These are phyloP conservation scores for Aspergillus baeticus DNA, from an alignment of 495 filamentous ascomycete genomes.

Conservation along the genomic window DNA sequence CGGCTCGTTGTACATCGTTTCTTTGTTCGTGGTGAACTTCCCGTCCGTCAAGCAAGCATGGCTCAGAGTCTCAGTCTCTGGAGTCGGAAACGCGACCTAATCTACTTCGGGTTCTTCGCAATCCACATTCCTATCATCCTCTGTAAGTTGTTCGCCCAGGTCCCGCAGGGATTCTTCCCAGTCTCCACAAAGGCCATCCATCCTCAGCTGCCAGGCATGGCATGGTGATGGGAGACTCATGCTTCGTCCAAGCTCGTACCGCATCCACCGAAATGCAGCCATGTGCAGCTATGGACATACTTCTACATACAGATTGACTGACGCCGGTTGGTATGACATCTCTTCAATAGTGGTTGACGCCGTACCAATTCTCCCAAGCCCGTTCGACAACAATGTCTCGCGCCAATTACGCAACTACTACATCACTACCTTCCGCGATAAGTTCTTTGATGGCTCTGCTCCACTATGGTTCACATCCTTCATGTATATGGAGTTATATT, in stretches of 20 bases:
- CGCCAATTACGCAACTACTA: constrained; percentile 57
- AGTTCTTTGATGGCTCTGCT: constrained; percentile 61
- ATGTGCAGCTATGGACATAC: background rate
- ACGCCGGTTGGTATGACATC: constrained; percentile 4
- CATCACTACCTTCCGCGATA: constrained; percentile 69
- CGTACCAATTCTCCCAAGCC: constrained; percentile 60
- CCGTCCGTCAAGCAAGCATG: constrained; percentile 1
- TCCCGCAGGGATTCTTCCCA: constrained; percentile 3
- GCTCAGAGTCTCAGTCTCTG: constrained; percentile 31
- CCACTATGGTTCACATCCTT: constrained; percentile 72
- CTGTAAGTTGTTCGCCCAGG: constrained; percentile 43
- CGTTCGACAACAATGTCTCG: constrained; percentile 51
- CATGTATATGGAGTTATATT: constrained; percentile 65
- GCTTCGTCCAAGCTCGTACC: background rate
- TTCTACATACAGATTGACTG: constrained; percentile 11
- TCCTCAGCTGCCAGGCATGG: background rate
- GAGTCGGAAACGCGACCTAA: constrained; percentile 50
- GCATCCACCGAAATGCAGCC: background rate
- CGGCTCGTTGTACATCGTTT: constrained; percentile 5
- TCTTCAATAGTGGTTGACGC: constrained; percentile 58
- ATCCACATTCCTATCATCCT: constrained; percentile 68
- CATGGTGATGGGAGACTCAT: background rate
- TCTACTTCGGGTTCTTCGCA: constrained; percentile 70
- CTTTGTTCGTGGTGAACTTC: background rate
- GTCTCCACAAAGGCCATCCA: background rate